Base-by-base conservation (phyloP, 495 filamentous ascomycete genomes). In the Aspergillus avenaceus region DNA sequence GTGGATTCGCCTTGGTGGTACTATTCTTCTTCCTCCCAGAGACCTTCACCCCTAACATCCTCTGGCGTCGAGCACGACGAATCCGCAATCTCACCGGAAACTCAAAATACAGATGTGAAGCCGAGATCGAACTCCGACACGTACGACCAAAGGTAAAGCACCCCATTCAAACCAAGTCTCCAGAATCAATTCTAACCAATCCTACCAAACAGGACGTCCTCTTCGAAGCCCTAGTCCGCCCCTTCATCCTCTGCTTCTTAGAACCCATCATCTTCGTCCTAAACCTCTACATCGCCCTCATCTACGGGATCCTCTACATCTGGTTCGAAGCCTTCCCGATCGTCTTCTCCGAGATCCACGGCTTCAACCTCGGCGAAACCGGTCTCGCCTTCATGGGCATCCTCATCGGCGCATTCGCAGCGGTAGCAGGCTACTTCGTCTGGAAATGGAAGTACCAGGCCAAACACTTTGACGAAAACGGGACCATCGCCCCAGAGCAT, bases 321-420 rank as follows among this genome's bases (percentile, higher is more conserved):
- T 83, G 71, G 69, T 81, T 83, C 63, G 80, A 83, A 53, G 72
- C 71, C 4, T 83, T 80, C 59, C 78, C 77, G 1, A 67, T 79
- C 19, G 71, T 80, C 45, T 83, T 78, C 55, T 25, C 57, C 31
- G 64, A 64, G 2, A 73, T 75, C 12, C 78, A 77, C 58, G 59
- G 62, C 49, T 80, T 82, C 61, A 68, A 68, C 31, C 54, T 72
- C 0, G 73, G 73, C 4, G 19, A 71, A 54, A 62, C 61, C 50
- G 76, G 79, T 2, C 63, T 80, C 2, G 73, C 75, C 5, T 82
- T 77, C 58, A 54, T 82, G 4, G 74, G 74, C 22, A 73, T 80
- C 45, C 58, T 81, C 6, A 50, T 79, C 13, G 25, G 14, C 9
- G 69, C 73, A 1, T 54, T 59, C 32, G 13, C 76, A 25, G 55